Percentiles rank a stretch among this genome's conserved stretches.
Evolutionary conservation across 768 basidiomycete species (phyloP).

Genomic region (Pholiota microspora): DNA sequence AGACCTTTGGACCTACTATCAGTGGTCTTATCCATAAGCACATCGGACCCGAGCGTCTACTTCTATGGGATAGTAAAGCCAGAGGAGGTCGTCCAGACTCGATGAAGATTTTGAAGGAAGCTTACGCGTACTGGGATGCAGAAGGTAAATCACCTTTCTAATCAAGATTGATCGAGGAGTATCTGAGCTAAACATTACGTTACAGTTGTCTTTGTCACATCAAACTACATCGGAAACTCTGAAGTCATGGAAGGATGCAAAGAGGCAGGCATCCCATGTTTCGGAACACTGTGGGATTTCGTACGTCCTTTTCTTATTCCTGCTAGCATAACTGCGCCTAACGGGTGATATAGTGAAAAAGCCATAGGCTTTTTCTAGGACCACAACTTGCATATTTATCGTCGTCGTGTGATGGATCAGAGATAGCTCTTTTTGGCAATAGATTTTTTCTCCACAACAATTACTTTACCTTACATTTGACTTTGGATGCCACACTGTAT

Average conservation of each 20-base stretch:
- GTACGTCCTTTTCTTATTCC: conserved; percentile 25
- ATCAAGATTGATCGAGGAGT: background rate
- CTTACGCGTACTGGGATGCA: conserved; percentile 66
- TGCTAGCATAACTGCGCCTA: conserved; percentile 4
- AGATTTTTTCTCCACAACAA: conserved; percentile 18
- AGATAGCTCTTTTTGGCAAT: conserved; percentile 23
- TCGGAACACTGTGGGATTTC: conserved; percentile 75
- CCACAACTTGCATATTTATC: conserved; percentile 18
- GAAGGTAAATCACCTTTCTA: conserved; percentile 46
- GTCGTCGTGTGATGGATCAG: conserved; percentile 20
- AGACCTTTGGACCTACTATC: conserved; percentile 71
- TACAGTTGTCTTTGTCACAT: conserved; percentile 77
- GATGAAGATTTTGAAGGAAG: conserved; percentile 73
- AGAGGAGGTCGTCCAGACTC: conserved; percentile 75
- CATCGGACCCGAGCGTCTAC: conserved; percentile 69
- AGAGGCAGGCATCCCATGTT: conserved; percentile 62
- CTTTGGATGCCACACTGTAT: conserved; percentile 29
- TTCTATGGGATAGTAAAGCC: conserved; percentile 76
- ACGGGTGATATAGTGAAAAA: conserved; percentile 23
- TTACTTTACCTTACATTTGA: conserved; percentile 22
- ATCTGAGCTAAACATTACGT: background rate
- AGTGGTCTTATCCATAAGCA: conserved; percentile 69
- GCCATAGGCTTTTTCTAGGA: conserved; percentile 11
- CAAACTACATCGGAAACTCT: conserved; percentile 75
- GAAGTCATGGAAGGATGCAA: conserved; percentile 83